Percentiles rank a stretch among this genome's conserved stretches.
Evolutionary conservation across 345 rosid species (phyloP).

Genomic region (Brassica napus): DNA sequence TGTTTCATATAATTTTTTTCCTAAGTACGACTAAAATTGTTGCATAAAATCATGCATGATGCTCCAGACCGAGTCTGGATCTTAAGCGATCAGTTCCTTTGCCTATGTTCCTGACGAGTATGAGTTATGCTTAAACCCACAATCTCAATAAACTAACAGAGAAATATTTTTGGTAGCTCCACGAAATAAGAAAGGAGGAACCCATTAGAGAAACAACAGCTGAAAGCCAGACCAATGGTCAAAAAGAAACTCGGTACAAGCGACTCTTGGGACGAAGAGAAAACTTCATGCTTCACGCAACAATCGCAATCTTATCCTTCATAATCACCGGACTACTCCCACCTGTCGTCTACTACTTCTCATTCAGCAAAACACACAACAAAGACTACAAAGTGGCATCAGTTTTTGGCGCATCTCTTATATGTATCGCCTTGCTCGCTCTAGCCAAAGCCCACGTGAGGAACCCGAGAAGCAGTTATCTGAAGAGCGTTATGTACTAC

Average conservation of each 20-base stretch:
- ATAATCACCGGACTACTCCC: conserved; percentile 62
- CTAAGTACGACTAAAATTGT: too few species aligned
- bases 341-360: conserved; percentile 61
- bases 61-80: background rate
- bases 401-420: conserved; percentile 56
- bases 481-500: conserved; percentile 51
- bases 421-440: conserved; percentile 64
- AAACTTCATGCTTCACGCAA: conserved; percentile 50
- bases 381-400: conserved; percentile 50
- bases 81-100: background rate
- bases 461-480: conserved; percentile 49
- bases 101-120: background rate
- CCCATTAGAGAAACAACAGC: conserved; percentile 32
- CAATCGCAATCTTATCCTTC: conserved; percentile 57
- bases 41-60: background rate
- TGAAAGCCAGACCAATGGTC: conserved; percentile 2
- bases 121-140: background rate
- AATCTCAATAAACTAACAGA: background rate
- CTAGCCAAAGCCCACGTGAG: conserved; percentile 57
- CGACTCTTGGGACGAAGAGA: conserved; percentile 55
- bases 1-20: background rate
- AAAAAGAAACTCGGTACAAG: conserved; percentile 51
- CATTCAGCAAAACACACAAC: conserved; percentile 38
- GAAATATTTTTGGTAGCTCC: conserved; percentile 52
- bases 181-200: conserved; percentile 58